These are phyloP conservation scores for Fraxinus pennsylvanica DNA, from an alignment of 257 asterid genomes.

Conservation along the genomic window DNA sequence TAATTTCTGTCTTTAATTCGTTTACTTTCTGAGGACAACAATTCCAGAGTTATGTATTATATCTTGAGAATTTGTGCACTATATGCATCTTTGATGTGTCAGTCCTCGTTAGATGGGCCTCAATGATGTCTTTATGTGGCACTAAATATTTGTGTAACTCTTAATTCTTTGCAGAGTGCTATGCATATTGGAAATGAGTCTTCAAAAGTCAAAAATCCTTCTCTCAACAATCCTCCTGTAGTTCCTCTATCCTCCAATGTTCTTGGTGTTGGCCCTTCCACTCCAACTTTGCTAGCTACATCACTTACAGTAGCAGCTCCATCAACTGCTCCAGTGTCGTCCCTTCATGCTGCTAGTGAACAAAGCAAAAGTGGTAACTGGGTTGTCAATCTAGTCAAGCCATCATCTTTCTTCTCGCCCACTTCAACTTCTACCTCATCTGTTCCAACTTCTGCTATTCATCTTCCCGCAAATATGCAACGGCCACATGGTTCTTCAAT, in stretches of 20 bases:
- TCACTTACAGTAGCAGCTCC: slow-evolving; percentile 26
- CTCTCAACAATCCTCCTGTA: slow-evolving; percentile 19
- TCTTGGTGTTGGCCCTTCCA: slow-evolving; percentile 25
- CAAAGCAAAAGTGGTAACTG: slow-evolving; percentile 14
- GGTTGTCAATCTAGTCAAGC: slow-evolving; percentile 40
- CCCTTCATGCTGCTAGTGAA: slow-evolving; percentile 27
- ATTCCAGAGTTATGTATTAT: background rate
- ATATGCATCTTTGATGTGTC: background rate
- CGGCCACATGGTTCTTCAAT: slow-evolving; percentile 32
- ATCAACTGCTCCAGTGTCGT: slow-evolving; percentile 14
- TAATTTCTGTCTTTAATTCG: background rate
- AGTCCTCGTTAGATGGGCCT: background rate
- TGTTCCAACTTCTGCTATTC: slow-evolving; percentile 25
- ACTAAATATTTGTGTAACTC: background rate
- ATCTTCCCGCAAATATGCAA: slow-evolving; percentile 32
- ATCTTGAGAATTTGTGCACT: background rate
- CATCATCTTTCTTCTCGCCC: slow-evolving; percentile 39
- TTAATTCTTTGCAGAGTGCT: slow-evolving; percentile 31
- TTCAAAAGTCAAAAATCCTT: slow-evolving; percentile 29
- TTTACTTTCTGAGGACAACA: background rate
- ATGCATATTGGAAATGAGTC: slow-evolving; percentile 29
- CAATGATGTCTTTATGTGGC: background rate
- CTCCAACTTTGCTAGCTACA: slow-evolving; percentile 32
- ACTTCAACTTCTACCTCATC: slow-evolving; percentile 32
- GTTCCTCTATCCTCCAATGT: slow-evolving; percentile 27